Percentiles rank a stretch among this genome's conserved stretches.
phyloP scores from a whole-genome alignment of 768 basidiomycete species.

The Phylloporus rhodoxanthus region DNA sequence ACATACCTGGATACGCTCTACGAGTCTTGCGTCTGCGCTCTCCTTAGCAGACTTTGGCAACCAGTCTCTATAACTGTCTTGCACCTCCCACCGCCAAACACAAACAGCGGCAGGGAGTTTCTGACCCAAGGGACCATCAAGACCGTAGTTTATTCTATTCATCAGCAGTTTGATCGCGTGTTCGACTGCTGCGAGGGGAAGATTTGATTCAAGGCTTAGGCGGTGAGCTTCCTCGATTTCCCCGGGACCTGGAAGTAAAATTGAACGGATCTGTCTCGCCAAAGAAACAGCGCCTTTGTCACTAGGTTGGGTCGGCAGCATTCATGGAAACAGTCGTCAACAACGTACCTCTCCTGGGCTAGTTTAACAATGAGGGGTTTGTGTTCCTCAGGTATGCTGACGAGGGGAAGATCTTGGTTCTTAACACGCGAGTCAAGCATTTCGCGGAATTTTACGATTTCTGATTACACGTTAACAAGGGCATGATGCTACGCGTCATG shows the following conservation, averaged over 20 bases:
- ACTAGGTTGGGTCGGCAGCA: constrained; percentile 35
- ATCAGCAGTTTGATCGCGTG: constrained; percentile 57
- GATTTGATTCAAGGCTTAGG: constrained; percentile 33
- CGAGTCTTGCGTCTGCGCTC: constrained; percentile 52
- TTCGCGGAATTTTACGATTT: constrained; percentile 71
- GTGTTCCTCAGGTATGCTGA: constrained; percentile 60
- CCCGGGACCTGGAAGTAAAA: constrained; percentile 59
- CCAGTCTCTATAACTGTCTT: constrained; percentile 50
- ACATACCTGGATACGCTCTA: constrained; percentile 62
- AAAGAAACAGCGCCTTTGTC: constrained; percentile 64
- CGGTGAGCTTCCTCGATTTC: constrained; percentile 42
- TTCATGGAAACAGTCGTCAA: background rate
- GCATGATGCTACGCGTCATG: background rate
- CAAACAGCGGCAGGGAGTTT: constrained; percentile 60
- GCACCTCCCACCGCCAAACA: constrained; percentile 86
- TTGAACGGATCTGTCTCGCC: constrained; percentile 62
- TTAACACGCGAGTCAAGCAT: constrained; percentile 56
- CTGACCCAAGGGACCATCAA: constrained; percentile 46
- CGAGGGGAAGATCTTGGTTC: constrained; percentile 45
- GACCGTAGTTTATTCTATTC: constrained; percentile 73
- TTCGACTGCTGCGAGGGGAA: constrained; percentile 51
- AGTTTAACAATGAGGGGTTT: constrained; percentile 74
- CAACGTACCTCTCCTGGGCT: constrained; percentile 73
- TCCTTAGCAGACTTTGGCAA: constrained; percentile 61
- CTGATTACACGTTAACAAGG: constrained; percentile 31